phyloP scores from a whole-genome alignment of 352 stramenopile species.

The Blastocystis sp. region DNA sequence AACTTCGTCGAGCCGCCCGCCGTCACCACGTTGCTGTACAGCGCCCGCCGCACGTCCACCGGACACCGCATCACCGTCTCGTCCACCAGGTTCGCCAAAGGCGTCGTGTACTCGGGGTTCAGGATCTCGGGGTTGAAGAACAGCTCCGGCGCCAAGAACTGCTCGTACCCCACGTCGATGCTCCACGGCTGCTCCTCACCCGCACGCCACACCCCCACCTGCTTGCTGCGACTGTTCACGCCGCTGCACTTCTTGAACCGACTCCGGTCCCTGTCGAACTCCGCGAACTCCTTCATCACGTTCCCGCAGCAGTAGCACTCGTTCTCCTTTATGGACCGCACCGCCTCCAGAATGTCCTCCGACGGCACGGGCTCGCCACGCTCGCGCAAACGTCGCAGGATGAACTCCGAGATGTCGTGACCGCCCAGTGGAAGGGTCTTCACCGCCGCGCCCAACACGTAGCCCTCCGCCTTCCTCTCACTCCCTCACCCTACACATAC shows the following conservation, averaged over 20 bases:
- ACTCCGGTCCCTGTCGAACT: slow-evolving; percentile 86
- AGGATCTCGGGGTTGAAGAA: slow-evolving; percentile 96
- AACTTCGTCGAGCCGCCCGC: slow-evolving; percentile 90
- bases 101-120: slow-evolving; percentile 85
- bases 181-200: neutral
- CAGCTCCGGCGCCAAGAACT: slow-evolving; percentile 76
- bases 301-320: slow-evolving; percentile 90
- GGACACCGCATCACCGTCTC: slow-evolving; percentile 88
- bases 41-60: slow-evolving; percentile 85
- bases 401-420: slow-evolving; percentile 89
- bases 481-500: neutral
- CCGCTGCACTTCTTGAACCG: slow-evolving; percentile 85
- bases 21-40: slow-evolving; percentile 70
- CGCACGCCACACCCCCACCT: neutral
- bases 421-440: slow-evolving; percentile 88
- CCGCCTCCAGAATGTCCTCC: slow-evolving; percentile 81
- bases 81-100: slow-evolving; percentile 87
- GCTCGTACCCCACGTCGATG: too few relatives aligned
- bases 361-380: slow-evolving; percentile 84
- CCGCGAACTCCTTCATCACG: slow-evolving; percentile 89
- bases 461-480: slow-evolving; percentile 78
- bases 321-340: slow-evolving; percentile 87
- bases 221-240: slow-evolving; percentile 70
- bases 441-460: slow-evolving; percentile 90
- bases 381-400: slow-evolving; percentile 84